Evolutionary conservation across 768 basidiomycete species (phyloP).

Genomic region (Lactarius sanguifluus): DNA sequence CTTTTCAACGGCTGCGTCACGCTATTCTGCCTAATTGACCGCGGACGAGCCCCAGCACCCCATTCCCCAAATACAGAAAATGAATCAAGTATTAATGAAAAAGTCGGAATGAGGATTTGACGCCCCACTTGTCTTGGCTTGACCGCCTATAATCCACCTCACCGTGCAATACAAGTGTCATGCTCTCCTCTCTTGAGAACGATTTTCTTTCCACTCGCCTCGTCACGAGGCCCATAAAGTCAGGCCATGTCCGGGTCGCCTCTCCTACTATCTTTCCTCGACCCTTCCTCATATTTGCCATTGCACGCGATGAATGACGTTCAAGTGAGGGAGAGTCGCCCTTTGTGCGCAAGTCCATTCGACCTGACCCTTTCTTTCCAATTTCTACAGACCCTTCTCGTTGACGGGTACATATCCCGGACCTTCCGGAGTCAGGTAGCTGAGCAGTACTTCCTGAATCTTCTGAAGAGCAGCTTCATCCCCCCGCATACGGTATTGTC

Average conservation of each 20-base stretch:
- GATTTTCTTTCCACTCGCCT: not conserved
- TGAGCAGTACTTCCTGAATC: not conserved
- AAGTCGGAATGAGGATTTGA: too few species aligned
- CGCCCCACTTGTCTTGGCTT: too few species aligned
- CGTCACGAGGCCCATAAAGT: not conserved
- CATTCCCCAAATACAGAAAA: too few species aligned
- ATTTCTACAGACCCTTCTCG: not conserved
- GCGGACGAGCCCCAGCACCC: too few species aligned
- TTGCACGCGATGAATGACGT: not conserved
- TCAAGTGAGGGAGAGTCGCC: not conserved
- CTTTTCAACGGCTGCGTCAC: too few species aligned
- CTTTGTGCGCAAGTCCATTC: not conserved
- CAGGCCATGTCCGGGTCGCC: not conserved
- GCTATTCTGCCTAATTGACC: too few species aligned
- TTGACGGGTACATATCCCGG: not conserved
- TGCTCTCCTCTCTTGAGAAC: not conserved
- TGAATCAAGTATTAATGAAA: too few species aligned
- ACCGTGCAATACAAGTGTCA: not conserved
- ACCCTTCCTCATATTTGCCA: not conserved
- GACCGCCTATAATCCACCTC: not conserved
- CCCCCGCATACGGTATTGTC: not conserved
- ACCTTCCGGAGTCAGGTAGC: not conserved
- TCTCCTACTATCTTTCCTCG: not conserved
- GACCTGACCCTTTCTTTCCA: not conserved
- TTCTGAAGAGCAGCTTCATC: not conserved